Evolutionary conservation across 2,329 filamentous ascomycete genomes (phyloP).

Genomic region (Albifimbria verrucaria): DNA sequence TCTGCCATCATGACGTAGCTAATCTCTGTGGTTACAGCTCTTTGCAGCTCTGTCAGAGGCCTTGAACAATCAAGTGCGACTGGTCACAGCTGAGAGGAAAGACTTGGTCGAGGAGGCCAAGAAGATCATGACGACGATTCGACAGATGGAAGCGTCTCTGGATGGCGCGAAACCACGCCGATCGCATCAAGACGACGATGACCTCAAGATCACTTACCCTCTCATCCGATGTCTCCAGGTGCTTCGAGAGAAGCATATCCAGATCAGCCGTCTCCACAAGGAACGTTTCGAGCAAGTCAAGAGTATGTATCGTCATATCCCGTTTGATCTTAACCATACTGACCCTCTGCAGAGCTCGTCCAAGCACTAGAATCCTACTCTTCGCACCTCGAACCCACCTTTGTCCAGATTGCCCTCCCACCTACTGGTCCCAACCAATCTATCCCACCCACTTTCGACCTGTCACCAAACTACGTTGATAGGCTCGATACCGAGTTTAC

Average conservation of each 20-base stretch:
- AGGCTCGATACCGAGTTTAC: slow-evolving; percentile 88
- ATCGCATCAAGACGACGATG: slow-evolving; percentile 63
- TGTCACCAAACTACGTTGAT: slow-evolving; percentile 86
- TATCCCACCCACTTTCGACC: slow-evolving; percentile 79
- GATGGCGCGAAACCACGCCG: slow-evolving; percentile 68
- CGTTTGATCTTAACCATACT: slow-evolving; percentile 2
- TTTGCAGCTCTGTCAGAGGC: slow-evolving; percentile 90
- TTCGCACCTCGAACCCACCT: slow-evolving; percentile 86
- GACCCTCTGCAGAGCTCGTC: slow-evolving; percentile 66
- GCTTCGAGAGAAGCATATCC: slow-evolving; percentile 81
- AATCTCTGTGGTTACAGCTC: slow-evolving; percentile 52
- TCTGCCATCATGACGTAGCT: neutral
- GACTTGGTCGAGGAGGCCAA: slow-evolving; percentile 87
- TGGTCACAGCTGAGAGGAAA: slow-evolving; percentile 85
- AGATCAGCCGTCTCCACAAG: slow-evolving; percentile 77
- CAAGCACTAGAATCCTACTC: slow-evolving; percentile 94
- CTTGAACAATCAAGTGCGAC: slow-evolving; percentile 81
- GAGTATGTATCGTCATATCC: slow-evolving; percentile 53
- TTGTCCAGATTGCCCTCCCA: slow-evolving; percentile 80
- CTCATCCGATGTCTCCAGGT: slow-evolving; percentile 73
- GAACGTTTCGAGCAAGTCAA: slow-evolving; percentile 95
- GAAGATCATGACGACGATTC: slow-evolving; percentile 77
- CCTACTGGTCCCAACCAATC: slow-evolving; percentile 74
- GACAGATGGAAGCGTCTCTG: slow-evolving; percentile 89
- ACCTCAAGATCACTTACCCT: slow-evolving; percentile 77